Percentiles rank a stretch among this genome's conserved stretches.
These are phyloP conservation scores for Xylariales sp. DNA, from an alignment of 2,329 filamentous ascomycete genomes.

Conservation along the genomic window DNA sequence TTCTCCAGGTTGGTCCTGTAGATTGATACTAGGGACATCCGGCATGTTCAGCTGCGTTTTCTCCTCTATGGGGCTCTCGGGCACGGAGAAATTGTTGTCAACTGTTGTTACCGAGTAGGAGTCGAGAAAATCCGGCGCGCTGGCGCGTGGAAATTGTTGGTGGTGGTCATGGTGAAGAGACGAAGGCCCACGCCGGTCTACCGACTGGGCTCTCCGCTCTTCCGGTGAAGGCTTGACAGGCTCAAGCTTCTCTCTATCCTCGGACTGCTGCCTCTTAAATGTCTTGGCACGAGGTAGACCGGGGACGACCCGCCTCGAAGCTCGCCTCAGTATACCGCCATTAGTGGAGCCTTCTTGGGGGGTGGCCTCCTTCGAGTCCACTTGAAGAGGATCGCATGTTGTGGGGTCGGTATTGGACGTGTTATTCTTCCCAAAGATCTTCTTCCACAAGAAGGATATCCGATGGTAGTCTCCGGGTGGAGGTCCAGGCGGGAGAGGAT, in stretches of 20 bases:
- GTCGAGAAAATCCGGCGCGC: conserved; percentile 42
- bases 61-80: conserved; percentile 28
- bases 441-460: conserved; percentile 17
- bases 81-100: conserved; percentile 20
- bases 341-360: conserved; percentile 16
- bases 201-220: conserved; percentile 69
- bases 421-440: conserved; percentile 17
- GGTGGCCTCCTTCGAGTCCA: conserved; percentile 17
- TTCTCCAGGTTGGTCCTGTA: conserved; percentile 21
- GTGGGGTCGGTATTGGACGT: conserved; percentile 13
- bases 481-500: conserved; percentile 17
- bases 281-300: conserved; percentile 73
- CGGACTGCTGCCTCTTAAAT: conserved; percentile 79
- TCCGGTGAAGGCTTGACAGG: conserved; percentile 58
- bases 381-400: conserved; percentile 9
- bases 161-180: conserved; percentile 27
- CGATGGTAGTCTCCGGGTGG: conserved; percentile 17
- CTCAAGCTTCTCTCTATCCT: conserved; percentile 68
- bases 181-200: conserved; percentile 44
- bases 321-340: conserved; percentile 34
- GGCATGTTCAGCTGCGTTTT: conserved; percentile 22
- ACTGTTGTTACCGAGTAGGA: conserved; percentile 18
- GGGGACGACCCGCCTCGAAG: conserved; percentile 64
- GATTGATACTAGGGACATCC: conserved; percentile 12
- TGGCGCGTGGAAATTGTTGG: conserved; percentile 38